A percentile compares a stretch with the other conserved stretches of the same genome.
These are phyloP conservation scores for Auriculariales sp. DNA, from an alignment of 768 basidiomycete species.

Conservation along the genomic window DNA sequence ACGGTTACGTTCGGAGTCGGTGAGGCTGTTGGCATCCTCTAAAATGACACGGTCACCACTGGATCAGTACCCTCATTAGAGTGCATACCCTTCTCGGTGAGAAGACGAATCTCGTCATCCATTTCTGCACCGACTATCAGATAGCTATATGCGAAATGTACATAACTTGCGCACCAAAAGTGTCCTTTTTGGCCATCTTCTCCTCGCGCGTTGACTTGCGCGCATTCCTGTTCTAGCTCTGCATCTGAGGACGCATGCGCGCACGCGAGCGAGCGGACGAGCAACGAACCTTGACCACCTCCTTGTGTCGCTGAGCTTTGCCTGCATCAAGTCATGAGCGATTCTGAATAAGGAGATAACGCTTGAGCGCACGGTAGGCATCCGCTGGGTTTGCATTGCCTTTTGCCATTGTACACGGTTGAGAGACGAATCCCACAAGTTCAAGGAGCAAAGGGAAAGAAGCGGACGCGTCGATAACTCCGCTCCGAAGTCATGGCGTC, in stretches of 20 bases:
- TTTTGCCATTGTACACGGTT: constrained; percentile 48
- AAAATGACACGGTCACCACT: constrained; percentile 27
- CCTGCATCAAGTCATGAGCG: constrained; percentile 30
- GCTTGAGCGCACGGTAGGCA: constrained; percentile 52
- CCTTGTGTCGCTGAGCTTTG: constrained; percentile 86
- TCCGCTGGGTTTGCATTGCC: constrained; percentile 88
- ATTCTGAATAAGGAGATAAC: neutral
- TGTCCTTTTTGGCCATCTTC: constrained; percentile 90
- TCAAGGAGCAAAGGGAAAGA: too few relatives aligned
- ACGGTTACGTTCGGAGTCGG: constrained; percentile 44
- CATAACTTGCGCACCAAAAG: constrained; percentile 42
- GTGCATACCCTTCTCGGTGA: constrained; percentile 7
- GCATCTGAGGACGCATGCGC: too few relatives aligned
- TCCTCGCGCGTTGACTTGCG: constrained; percentile 74
- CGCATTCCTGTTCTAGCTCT: constrained; percentile 90
- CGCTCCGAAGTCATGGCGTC: too few relatives aligned
- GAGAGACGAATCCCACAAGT: neutral
- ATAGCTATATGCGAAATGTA: constrained; percentile 1
- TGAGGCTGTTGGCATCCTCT: constrained; percentile 29
- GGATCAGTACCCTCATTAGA: constrained; percentile 9
- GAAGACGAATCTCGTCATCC: constrained; percentile 51
- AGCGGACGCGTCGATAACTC: neutral
- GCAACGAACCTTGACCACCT: constrained; percentile 74
- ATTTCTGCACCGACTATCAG: constrained; percentile 35
- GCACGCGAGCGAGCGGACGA: constrained; percentile 11